Evolutionary conservation across 2,329 filamentous ascomycete species (phyloP), one percentile per base, ranked within the genome.

Genomic region (Alternaria gansuensis): DNA sequence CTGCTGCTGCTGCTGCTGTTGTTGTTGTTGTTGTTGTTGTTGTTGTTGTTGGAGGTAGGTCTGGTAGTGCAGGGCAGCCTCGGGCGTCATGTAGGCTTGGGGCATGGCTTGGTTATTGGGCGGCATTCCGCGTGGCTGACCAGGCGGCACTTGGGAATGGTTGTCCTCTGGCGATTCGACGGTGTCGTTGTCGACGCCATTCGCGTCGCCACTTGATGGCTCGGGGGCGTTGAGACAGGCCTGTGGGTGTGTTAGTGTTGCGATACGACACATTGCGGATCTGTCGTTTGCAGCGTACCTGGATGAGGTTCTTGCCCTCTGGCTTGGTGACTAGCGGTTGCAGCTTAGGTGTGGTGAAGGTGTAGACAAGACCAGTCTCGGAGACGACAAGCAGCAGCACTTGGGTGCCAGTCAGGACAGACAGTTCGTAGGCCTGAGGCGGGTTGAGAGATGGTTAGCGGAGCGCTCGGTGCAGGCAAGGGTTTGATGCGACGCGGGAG

Each of bases 301-400:
- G 95, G 70, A 99, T 98, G 67, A 99, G 84, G 79, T 99, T 99
- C 87, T 99, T 99, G 82, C 95, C 95, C 82, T 98, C 95, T 17
- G 95, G 90, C 84, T 98, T 98, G 64, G 95, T 99, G 70, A 98
- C 95, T 53, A 99, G 88, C 64, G 95, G 95, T 82, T 98, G 95
- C 56, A 99, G 88, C 84, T 99, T 99, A 21, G 95, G 95, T 14
- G 95, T 99, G 63, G 94, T 98, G 79, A 98, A 98, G 60, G 94
- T 98, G 81, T 98, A 98, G 73, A 98, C 94, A 33, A 98, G 88
- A 67, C 94, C 94, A 24, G 94, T 98, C 83, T 98, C 94, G 43
- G 94, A 98, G 65, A 98, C 94, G 72, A 98, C 94, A 54, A 99
- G 88, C 37, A 99, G 87, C 31, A 99, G 86, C 49, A 99, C 95